A percentile compares a stretch with the other conserved stretches of the same genome.
Conservation (phyloP, 1,139 yeast species). For the Hanseniaspora sp. region DNA sequence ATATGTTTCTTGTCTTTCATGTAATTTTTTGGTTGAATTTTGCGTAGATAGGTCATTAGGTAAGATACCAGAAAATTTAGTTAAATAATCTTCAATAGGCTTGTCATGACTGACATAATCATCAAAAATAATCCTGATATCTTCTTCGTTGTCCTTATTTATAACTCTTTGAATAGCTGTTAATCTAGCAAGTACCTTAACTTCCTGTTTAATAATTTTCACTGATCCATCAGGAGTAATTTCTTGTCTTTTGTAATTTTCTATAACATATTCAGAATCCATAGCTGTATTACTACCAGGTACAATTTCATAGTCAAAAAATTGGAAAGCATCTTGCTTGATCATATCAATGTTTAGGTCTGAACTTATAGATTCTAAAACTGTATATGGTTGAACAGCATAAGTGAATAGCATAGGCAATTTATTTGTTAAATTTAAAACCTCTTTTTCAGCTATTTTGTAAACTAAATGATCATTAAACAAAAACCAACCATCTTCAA, state of each 20-base stretch:
- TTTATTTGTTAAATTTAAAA: slow-evolving; percentile 63
- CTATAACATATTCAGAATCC: slow-evolving; percentile 90
- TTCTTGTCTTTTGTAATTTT: slow-evolving; percentile 72
- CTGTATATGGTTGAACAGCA: slow-evolving; percentile 35
- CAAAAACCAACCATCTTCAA: slow-evolving; percentile 51
- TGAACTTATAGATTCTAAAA: slow-evolving; percentile 30
- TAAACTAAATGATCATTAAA: slow-evolving; percentile 90
- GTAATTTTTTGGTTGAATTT: slow-evolving; percentile 57
- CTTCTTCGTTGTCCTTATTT: slow-evolving; percentile 45
- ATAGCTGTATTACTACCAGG: slow-evolving; percentile 79
- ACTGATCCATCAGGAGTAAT: slow-evolving; percentile 60
- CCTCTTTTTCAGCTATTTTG: slow-evolving; percentile 57
- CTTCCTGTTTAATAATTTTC: slow-evolving; percentile 60
- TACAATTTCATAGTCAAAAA: slow-evolving; percentile 55
- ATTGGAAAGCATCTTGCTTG: slow-evolving; percentile 26
- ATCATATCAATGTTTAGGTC: neutral
- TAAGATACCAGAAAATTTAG: slow-evolving; percentile 85
- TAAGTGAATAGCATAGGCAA: slow-evolving; percentile 67
- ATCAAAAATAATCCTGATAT: slow-evolving; percentile 64
- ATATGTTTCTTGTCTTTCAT: slow-evolving; percentile 73
- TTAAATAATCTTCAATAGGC: slow-evolving; percentile 71
- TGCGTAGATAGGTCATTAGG: slow-evolving; percentile 77
- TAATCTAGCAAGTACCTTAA: slow-evolving; percentile 72
- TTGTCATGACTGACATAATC: slow-evolving; percentile 75
- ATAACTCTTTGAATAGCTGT: slow-evolving; percentile 73